phyloP scores from a whole-genome alignment of 2,329 filamentous ascomycete species.

The Cordyceps sp. region DNA sequence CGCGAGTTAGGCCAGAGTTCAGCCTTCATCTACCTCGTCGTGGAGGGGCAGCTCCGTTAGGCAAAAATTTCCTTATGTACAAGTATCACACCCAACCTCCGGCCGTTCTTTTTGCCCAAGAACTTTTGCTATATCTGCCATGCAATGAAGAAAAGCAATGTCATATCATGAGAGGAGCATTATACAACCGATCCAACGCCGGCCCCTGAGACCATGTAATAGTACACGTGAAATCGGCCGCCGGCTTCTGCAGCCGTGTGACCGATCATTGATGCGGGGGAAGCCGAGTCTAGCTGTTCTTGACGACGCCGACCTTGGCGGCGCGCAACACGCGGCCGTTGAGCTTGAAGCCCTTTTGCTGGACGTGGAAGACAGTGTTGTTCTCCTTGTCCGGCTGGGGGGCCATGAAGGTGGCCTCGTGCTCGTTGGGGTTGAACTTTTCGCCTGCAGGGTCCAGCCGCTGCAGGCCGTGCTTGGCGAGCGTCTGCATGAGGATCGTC shows the following conservation, averaged over 20 bases:
- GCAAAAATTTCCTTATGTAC: background rate
- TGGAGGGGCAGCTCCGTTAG: background rate
- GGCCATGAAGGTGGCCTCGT: conserved; percentile 93
- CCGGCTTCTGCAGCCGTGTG: too few relatives aligned
- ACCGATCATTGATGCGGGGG: too few relatives aligned
- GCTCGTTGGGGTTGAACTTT: conserved; percentile 90
- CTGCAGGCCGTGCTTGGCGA: conserved; percentile 89
- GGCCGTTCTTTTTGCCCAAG: too few relatives aligned
- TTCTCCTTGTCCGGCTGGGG: conserved; percentile 78
- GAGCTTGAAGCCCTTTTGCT: conserved; percentile 90
- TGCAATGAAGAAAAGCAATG: conserved; percentile 6
- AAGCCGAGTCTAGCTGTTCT: conserved; percentile 59
- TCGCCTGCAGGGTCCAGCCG: conserved; percentile 69
- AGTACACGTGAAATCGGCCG: background rate
- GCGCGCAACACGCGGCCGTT: conserved; percentile 82
- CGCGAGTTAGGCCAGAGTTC: too few relatives aligned
- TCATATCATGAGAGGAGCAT: conserved; percentile 28
- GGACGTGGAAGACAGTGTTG: conserved; percentile 76
- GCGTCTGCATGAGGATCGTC: conserved; percentile 65
- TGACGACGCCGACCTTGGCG: conserved; percentile 91
- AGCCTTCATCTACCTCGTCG: too few relatives aligned
- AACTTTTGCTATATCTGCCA: conserved; percentile 8
- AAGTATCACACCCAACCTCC: background rate
- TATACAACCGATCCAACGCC: conserved; percentile 23
- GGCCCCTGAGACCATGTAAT: conserved; percentile 7